These are phyloP conservation scores for Eimeria necatrix DNA, from an alignment of 169 alveolate species.

Conservation along the genomic window DNA sequence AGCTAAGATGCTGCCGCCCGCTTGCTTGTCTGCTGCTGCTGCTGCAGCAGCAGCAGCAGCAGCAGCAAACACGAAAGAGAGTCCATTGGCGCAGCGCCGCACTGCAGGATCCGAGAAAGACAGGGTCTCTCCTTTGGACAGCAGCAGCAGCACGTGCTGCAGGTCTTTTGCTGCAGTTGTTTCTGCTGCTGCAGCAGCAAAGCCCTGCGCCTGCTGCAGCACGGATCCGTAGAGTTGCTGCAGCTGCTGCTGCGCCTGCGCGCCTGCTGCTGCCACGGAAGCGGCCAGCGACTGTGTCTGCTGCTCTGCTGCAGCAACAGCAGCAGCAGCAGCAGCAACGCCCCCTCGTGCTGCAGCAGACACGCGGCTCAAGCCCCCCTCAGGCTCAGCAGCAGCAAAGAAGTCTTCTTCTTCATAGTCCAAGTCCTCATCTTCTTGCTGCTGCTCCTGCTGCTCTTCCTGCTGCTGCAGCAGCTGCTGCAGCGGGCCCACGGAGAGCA, in stretches of 20 bases:
- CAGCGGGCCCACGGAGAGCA: neutral
- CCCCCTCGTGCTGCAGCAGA: neutral
- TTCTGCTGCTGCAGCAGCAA: neutral
- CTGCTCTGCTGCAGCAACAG: too few species aligned
- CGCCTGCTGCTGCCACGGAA: neutral
- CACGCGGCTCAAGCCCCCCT: neutral
- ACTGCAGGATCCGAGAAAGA: neutral
- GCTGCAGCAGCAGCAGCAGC: slow-evolving; percentile 2
- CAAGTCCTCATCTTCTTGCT: neutral
- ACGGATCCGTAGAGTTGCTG: neutral
- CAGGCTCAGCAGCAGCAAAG: neutral
- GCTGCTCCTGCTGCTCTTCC: neutral
- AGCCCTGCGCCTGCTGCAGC: neutral
- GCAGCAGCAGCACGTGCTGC: too few species aligned
- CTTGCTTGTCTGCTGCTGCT: neutral
- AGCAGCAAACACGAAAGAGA: neutral
- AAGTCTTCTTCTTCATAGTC: too few species aligned
- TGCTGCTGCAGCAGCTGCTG: neutral
- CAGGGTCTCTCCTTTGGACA: neutral
- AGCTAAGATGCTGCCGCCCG: neutral
- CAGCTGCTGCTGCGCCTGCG: too few species aligned
- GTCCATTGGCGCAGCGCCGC: neutral
- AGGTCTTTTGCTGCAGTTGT: too few species aligned
- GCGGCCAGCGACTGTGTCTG: neutral
- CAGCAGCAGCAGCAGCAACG: too few species aligned